phyloP scores from a whole-genome alignment of 2,329 filamentous ascomycete genomes.

The Diaporthe sp. region DNA sequence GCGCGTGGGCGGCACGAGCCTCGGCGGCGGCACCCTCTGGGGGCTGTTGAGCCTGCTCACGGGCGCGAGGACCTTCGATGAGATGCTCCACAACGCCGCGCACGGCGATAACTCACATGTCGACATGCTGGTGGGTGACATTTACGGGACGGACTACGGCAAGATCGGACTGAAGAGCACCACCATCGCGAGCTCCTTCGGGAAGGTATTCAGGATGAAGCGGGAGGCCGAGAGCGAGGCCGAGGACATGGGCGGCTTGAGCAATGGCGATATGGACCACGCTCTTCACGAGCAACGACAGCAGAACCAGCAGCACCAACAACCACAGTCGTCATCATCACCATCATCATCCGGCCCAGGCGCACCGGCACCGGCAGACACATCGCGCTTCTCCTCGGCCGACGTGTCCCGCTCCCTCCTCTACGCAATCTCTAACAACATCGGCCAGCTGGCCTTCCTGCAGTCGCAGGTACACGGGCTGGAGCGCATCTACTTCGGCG shows the following conservation, averaged over 20 bases:
- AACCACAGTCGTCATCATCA: conserved; percentile 40
- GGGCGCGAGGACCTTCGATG: conserved; percentile 94
- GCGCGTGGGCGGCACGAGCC: conserved; percentile 92
- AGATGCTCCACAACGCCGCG: conserved; percentile 94
- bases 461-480: conserved; percentile 94
- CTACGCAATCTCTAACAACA: conserved; percentile 97
- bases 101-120: conserved; percentile 92
- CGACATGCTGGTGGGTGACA: conserved; percentile 97
- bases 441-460: conserved; percentile 97
- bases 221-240: conserved; percentile 82
- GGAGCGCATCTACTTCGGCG: conserved; percentile 96
- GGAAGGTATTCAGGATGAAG: conserved; percentile 96
- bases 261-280: conserved; percentile 59
- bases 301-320: conserved; percentile 31
- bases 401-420: conserved; percentile 93
- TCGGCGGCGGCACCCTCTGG: conserved; percentile 98
- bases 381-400: conserved; percentile 74
- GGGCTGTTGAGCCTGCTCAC: conserved; percentile 91
- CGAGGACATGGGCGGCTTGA: conserved; percentile 74
- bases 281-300: conserved; percentile 36
- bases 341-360: conserved; percentile 40
- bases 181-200: conserved; percentile 95
- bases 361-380: conserved; percentile 40
- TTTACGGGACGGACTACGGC: conserved; percentile 94
- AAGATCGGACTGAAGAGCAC: conserved; percentile 97